Evolutionary conservation across 306 rosid genomes (phyloP), one percentile per base, ranked within the genome.

Genomic region (Vigna radiata): DNA sequence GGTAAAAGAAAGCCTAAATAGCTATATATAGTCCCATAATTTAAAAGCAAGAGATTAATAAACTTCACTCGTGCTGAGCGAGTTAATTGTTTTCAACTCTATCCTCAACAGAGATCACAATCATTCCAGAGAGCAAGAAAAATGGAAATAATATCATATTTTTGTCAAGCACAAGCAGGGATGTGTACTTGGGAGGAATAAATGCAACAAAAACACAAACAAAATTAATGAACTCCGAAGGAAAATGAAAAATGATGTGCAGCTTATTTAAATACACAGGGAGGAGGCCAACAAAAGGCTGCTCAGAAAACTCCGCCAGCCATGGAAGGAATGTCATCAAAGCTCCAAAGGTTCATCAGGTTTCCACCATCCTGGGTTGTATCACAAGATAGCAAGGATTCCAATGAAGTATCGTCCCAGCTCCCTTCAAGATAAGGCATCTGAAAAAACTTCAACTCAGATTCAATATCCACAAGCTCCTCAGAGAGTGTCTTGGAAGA

Each of bases 391-490:
- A 93, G 89, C 73, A 93, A 82, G 62, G 85, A 39, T 31, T 87
- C 97, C 61, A 90, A 63, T 3, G 88, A 81, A 58, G 87, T 62
- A 60, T 82, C 92, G 18, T 12, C 79, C 96, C 97, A 90, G 77
- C 68, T 81, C 21, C 80, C 96, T 4, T 82, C 92, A 5, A 87
- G 83, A 68, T 77, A 87, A 27, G 97, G 91, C 67, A 75, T 76
- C 90, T 89, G 86, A 68, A 83, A 85, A 79, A 72, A 79, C 64
- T 87, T 85, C 87, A 90, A 75, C 87, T 85, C 83, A 60, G 91
- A 87, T 83, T 90, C 94, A 55, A 89, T 86, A 36, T 82, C 87
- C 5, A 79, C 86, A 36, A 93, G 90, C 85, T 89, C 97, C 79
- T 87, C 96, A 2, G 96, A 86, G 12, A 86, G 77, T 19, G 97